Percentiles rank a stretch among this genome's conserved stretches.
These are phyloP conservation scores for Didymellaceae sp. DNA, from an alignment of 2,329 filamentous ascomycete species.

Conservation along the genomic window DNA sequence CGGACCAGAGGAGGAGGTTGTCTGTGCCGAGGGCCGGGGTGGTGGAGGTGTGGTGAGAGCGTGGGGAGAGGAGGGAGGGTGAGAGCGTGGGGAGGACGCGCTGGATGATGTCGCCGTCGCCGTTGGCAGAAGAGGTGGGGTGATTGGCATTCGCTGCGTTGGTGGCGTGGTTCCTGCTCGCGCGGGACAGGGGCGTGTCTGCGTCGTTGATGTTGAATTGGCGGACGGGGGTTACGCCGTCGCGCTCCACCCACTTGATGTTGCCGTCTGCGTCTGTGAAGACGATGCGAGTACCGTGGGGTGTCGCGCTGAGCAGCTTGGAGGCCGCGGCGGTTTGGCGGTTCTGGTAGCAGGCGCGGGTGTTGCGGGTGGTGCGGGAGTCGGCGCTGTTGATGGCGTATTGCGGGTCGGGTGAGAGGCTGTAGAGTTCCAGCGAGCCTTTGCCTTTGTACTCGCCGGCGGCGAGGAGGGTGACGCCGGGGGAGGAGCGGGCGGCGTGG, in stretches of 20 bases:
- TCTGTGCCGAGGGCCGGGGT: slow-evolving; percentile 52
- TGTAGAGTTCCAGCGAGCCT: slow-evolving; percentile 81
- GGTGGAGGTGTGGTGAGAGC: not conserved
- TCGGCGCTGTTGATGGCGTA: slow-evolving; percentile 40
- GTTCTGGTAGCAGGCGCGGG: slow-evolving; percentile 62
- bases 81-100: slow-evolving; percentile 71
- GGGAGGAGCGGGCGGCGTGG: slow-evolving; percentile 59
- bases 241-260: slow-evolving; percentile 89
- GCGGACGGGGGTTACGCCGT: slow-evolving; percentile 67
- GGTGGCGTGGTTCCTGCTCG: not conserved
- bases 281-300: slow-evolving; percentile 82
- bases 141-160: too few relatives aligned
- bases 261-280: slow-evolving; percentile 84
- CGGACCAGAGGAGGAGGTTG: slow-evolving; percentile 85
- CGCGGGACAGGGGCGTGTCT: not conserved
- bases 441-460: slow-evolving; percentile 10
- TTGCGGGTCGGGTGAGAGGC: slow-evolving; percentile 55
- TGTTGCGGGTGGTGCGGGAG: slow-evolving; percentile 45
- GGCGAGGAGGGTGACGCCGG: slow-evolving; percentile 52
- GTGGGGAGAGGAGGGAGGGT: slow-evolving; percentile 34
- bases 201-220: slow-evolving; percentile 63
- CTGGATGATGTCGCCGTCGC: slow-evolving; percentile 72
- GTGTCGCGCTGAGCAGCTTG: slow-evolving; percentile 80
- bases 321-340: slow-evolving; percentile 81
- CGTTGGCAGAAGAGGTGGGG: not conserved